Evolutionary conservation across 2,329 filamentous ascomycete species (phyloP).

Genomic region (Trichoderma afroharzianum): DNA sequence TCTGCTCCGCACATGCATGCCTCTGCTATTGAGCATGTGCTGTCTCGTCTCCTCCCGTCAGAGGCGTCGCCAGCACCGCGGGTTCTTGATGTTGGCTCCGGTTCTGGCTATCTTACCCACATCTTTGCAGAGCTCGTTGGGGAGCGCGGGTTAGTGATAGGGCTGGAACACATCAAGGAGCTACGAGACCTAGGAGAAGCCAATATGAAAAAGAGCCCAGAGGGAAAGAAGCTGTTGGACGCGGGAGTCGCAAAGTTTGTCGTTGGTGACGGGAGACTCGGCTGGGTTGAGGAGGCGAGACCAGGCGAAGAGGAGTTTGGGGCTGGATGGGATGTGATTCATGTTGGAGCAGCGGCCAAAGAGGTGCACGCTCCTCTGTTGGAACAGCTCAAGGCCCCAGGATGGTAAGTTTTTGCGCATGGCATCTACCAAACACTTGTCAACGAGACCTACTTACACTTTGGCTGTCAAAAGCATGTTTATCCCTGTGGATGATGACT

Average conservation of each 20-base stretch:
- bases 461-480: slow-evolving; percentile 54
- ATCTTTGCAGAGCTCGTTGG: slow-evolving; percentile 77
- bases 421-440: neutral
- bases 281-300: slow-evolving; percentile 47
- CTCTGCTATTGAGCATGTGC: slow-evolving; percentile 47
- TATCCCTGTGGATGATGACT: slow-evolving; percentile 65
- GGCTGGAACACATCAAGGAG: slow-evolving; percentile 68
- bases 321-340: slow-evolving; percentile 82
- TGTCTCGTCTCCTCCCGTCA: slow-evolving; percentile 42
- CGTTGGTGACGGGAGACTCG: slow-evolving; percentile 68
- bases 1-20: slow-evolving; percentile 61
- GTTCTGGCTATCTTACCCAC: slow-evolving; percentile 82
- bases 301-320: slow-evolving; percentile 46
- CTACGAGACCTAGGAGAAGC: slow-evolving; percentile 58
- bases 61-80: slow-evolving; percentile 39
- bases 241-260: slow-evolving; percentile 67
- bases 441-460: neutral
- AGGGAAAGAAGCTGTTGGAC: slow-evolving; percentile 58
- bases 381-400: slow-evolving; percentile 74
- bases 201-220: slow-evolving; percentile 63
- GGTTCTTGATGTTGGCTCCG: slow-evolving; percentile 71
- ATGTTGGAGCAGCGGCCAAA: slow-evolving; percentile 83
- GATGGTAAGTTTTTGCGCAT: slow-evolving; percentile 46
- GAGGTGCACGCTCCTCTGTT: slow-evolving; percentile 69
- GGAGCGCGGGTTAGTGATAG: slow-evolving; percentile 53